A percentile compares a stretch with the other conserved stretches of the same genome.
phyloP scores from a whole-genome alignment of 2,329 filamentous ascomycete genomes.

The Alternaria gansuensis region DNA sequence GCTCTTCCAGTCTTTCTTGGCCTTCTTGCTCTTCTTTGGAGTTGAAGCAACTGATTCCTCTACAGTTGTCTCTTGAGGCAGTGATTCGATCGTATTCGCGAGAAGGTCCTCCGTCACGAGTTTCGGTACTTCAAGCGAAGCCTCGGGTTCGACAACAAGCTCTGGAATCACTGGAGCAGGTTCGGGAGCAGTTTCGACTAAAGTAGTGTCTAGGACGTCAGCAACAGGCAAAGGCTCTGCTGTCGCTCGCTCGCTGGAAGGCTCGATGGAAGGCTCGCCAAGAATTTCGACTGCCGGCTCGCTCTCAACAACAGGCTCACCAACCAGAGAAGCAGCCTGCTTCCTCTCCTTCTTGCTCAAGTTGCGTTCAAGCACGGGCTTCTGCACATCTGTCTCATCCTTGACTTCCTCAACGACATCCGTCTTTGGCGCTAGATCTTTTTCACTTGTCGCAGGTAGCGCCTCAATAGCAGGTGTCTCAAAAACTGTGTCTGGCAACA shows the following conservation, averaged over 20 bases:
- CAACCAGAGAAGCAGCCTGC: constrained; percentile 25
- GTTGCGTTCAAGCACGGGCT: constrained; percentile 36
- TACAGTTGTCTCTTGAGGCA: constrained; percentile 15
- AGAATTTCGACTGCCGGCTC: background rate
- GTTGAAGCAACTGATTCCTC: constrained; percentile 28
- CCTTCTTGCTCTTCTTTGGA: constrained; percentile 39
- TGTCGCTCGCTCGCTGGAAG: background rate
- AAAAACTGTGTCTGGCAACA: constrained; percentile 6
- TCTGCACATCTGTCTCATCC: constrained; percentile 20
- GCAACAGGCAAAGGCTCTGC: constrained; percentile 6
- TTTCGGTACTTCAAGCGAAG: constrained; percentile 2
- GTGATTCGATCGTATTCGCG: constrained; percentile 12
- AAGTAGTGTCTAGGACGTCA: background rate
- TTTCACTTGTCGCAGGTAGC: constrained; percentile 7
- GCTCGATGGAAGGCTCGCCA: background rate
- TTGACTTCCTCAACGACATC: constrained; percentile 8
- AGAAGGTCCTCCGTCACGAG: constrained; percentile 11
- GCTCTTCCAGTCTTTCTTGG: constrained; percentile 46
- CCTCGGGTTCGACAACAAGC: background rate
- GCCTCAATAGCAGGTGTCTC: constrained; percentile 12
- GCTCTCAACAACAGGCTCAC: constrained; percentile 10
- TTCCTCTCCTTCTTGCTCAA: constrained; percentile 51
- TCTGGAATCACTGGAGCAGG: background rate
- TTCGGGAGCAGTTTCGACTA: constrained; percentile 6
- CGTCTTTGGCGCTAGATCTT: background rate